A percentile compares a stretch with the other conserved stretches of the same genome.
Conservation (phyloP, 306 rosid species). For the Acacia melanoxylon region DNA sequence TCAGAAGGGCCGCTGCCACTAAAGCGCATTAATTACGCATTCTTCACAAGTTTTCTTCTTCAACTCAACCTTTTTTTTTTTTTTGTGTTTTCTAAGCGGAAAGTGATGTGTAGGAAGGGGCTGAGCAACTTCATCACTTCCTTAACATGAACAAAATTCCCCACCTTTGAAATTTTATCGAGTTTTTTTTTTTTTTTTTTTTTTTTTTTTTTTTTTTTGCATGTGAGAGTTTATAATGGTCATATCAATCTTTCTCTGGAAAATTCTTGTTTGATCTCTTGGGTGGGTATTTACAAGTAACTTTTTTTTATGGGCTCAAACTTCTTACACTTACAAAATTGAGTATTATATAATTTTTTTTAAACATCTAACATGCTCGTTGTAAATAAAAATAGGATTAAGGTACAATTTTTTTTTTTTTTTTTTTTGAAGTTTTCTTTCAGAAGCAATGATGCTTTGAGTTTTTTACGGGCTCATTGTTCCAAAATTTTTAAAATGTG, state of each 20-base stretch:
- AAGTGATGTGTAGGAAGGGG: constrained; percentile 26
- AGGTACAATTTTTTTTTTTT: too few relatives aligned
- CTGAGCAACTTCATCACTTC: constrained; percentile 1
- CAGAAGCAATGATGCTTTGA: too few relatives aligned
- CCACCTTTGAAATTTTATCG: neutral
- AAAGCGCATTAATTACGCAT: neutral
- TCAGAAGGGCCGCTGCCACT: neutral
- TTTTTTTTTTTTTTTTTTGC: too few relatives aligned
- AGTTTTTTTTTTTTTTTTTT: too few relatives aligned
- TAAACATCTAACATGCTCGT: neutral
- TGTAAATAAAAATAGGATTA: too few relatives aligned
- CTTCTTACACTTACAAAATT: neutral
- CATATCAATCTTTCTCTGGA: neutral
- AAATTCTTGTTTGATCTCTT: neutral
- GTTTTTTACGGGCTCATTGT: too few relatives aligned
- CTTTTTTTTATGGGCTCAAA: neutral
- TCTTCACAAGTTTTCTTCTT: neutral
- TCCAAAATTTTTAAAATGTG: too few relatives aligned
- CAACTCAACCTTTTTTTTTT: neutral
- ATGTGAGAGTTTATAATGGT: neutral
- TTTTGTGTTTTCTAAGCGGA: neutral
- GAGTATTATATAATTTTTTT: neutral
- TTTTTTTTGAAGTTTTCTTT: too few relatives aligned
- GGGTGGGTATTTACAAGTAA: neutral
- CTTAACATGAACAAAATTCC: neutral